These are phyloP conservation scores for Lepidium aucheri DNA, from an alignment of 345 rosid species.

Conservation along the genomic window DNA sequence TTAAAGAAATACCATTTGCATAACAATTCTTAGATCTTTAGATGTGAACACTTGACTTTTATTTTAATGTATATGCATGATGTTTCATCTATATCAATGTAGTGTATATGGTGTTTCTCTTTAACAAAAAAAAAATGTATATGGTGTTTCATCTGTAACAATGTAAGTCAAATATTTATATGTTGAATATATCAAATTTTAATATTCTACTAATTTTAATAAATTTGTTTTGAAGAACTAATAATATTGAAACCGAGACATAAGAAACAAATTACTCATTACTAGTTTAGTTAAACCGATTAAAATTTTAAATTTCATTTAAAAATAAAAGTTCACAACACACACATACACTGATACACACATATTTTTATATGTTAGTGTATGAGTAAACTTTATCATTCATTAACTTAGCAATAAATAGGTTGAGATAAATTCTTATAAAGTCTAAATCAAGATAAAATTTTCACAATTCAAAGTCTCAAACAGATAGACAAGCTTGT, in stretches of 20 bases:
- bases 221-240: too few relatives aligned
- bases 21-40: not conserved
- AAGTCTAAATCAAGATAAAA: not conserved
- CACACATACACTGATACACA: too few relatives aligned
- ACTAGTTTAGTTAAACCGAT: not conserved
- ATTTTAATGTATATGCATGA: not conserved
- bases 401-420: too few relatives aligned
- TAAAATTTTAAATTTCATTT: not conserved
- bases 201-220: not conserved
- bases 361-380: too few relatives aligned
- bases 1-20: not conserved
- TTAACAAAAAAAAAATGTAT: too few relatives aligned
- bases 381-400: too few relatives aligned
- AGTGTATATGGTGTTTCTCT: too few relatives aligned
- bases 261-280: not conserved
- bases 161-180: too few relatives aligned
- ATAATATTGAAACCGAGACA: not conserved
- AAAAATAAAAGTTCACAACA: not conserved
- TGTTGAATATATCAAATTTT: too few relatives aligned
- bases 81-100: too few relatives aligned
- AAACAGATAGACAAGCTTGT: not conserved
- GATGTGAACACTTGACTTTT: slow-evolving; percentile 22
- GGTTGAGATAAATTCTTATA: too few relatives aligned
- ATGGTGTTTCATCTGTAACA: too few relatives aligned
- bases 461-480: not conserved